phyloP scores from a whole-genome alignment of 805 yeast genomes.

The Ogataea zsoltii region DNA sequence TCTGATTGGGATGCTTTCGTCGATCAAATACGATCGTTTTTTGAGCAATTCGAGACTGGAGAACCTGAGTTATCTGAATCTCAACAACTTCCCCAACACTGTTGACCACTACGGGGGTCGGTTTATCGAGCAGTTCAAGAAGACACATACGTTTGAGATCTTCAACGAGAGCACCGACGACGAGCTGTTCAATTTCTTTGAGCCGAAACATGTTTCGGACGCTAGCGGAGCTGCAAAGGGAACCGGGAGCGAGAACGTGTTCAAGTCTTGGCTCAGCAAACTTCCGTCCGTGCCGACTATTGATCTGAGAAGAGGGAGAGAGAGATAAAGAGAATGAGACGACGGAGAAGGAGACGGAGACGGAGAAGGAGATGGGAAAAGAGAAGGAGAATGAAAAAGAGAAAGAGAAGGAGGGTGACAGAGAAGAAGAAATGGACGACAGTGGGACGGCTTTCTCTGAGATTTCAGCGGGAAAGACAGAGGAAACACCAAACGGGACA shows the following conservation, averaged over 20 bases:
- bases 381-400: not conserved
- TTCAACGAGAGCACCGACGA: slow-evolving; percentile 64
- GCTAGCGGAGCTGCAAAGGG: not conserved
- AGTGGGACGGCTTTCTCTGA: not conserved
- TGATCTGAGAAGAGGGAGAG: slow-evolving; percentile 3
- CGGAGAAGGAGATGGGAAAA: slow-evolving; percentile 2
- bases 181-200: slow-evolving; percentile 54
- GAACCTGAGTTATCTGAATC: slow-evolving; percentile 19
- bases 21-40: slow-evolving; percentile 69
- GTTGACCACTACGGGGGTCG: slow-evolving; percentile 27
- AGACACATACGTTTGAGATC: slow-evolving; percentile 52
- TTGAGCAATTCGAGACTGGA: slow-evolving; percentile 36
- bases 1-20: slow-evolving; percentile 69
- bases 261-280: slow-evolving; percentile 8
- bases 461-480: too few species aligned
- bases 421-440: not conserved
- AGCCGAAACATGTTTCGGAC: slow-evolving; percentile 33
- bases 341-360: not conserved
- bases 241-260: slow-evolving; percentile 3
- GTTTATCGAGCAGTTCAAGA: slow-evolving; percentile 55
- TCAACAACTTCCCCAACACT: slow-evolving; percentile 23
- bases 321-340: not conserved
- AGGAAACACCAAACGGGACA: too few species aligned
- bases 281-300: not conserved
- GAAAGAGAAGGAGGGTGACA: not conserved